These are phyloP conservation scores for Komagataella populi DNA, from an alignment of 805 yeast species.

Conservation along the genomic window DNA sequence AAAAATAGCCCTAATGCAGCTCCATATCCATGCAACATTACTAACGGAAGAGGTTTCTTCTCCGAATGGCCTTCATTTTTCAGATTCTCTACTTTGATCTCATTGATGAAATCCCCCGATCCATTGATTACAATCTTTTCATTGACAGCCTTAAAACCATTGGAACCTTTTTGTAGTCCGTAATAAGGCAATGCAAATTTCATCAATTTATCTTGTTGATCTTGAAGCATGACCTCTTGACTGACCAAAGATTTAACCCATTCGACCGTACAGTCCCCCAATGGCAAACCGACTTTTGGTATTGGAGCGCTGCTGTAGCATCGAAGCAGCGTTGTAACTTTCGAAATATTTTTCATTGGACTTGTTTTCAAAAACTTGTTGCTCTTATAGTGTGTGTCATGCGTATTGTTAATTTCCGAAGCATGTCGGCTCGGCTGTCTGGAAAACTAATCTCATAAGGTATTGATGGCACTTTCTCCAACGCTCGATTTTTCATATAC, in stretches of 20 bases:
- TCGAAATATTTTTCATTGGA: background rate
- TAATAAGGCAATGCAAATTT: conserved; percentile 13
- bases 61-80: background rate
- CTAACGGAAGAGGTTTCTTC: conserved; percentile 20
- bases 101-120: conserved; percentile 11
- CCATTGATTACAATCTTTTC: conserved; percentile 5
- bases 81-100: conserved; percentile 12
- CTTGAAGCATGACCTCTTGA: background rate
- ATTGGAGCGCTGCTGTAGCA: background rate
- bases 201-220: conserved; percentile 11
- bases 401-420: background rate
- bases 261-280: background rate
- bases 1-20: conserved; percentile 45
- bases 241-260: background rate
- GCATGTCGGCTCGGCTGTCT: background rate
- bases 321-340: background rate
- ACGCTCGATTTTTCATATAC: background rate
- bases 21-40: conserved; percentile 44
- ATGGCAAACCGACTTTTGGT: background rate
- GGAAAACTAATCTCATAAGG: background rate
- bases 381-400: background rate
- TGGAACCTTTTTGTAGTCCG: conserved; percentile 2
- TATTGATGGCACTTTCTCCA: background rate
- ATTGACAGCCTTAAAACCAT: conserved; percentile 7
- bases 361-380: background rate